Percentiles rank a stretch among this genome's conserved stretches.
Evolutionary conservation across 345 rosid species (phyloP).

Genomic region (Streptanthus diversifolius): DNA sequence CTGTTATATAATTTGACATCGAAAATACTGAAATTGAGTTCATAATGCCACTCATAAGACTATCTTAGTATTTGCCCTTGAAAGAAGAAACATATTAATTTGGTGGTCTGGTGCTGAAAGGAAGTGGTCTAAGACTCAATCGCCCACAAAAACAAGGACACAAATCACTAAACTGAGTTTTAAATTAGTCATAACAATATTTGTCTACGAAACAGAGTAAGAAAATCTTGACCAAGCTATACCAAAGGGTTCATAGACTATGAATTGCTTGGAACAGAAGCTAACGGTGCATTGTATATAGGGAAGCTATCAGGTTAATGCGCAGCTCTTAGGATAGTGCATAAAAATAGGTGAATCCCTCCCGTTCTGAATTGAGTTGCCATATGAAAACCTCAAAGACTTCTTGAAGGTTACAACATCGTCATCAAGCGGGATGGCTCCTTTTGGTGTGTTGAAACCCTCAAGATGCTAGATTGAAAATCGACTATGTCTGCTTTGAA

Average conservation of each 20-base stretch:
- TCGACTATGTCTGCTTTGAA: no score
- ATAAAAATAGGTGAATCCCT: not conserved
- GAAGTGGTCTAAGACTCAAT: not conserved
- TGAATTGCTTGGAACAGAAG: conserved; percentile 3
- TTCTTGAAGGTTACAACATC: not conserved
- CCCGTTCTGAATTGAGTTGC: not conserved
- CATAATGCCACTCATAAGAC: not conserved
- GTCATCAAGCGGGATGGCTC: not conserved
- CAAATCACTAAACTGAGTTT: not conserved
- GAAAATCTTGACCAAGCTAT: not conserved
- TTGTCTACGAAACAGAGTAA: not conserved
- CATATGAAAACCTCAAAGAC: no score
- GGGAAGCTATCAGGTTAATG: not conserved
- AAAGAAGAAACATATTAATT: not conserved
- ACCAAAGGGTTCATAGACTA: not conserved
- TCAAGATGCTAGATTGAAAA: no score
- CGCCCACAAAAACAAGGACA: not conserved
- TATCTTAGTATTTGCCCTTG: not conserved
- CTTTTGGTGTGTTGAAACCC: not conserved
- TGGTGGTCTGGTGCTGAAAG: not conserved
- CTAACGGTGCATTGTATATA: not conserved
- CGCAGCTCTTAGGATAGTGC: not conserved
- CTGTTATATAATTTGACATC: not conserved
- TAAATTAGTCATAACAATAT: not conserved
- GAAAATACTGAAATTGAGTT: not conserved